These are phyloP conservation scores for Plenodomus tracheiphilus DNA, from an alignment of 2,329 filamentous ascomycete genomes.

Conservation along the genomic window DNA sequence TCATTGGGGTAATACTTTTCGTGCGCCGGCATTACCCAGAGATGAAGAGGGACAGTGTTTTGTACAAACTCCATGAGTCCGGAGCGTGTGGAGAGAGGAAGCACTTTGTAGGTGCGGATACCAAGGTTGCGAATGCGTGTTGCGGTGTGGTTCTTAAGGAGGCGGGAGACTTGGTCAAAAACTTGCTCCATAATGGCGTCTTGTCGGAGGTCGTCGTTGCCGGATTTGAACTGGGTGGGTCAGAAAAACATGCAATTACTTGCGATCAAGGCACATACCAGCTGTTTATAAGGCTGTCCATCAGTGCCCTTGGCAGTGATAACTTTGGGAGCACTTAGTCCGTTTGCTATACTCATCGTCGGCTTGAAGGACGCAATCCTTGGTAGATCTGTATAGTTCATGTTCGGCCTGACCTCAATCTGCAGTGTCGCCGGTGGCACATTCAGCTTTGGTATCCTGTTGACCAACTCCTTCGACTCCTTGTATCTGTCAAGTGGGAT, in stretches of 20 bases:
- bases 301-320: constrained; percentile 79
- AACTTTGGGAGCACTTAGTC: constrained; percentile 91
- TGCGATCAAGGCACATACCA: constrained; percentile 55
- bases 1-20: constrained; percentile 84
- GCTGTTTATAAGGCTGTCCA: constrained; percentile 80
- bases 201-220: constrained; percentile 93
- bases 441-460: constrained; percentile 64
- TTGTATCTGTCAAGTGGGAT: constrained; percentile 65
- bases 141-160: constrained; percentile 81
- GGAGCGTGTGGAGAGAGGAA: constrained; percentile 80
- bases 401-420: constrained; percentile 71
- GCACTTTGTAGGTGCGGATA: constrained; percentile 95
- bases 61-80: constrained; percentile 97
- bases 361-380: constrained; percentile 72
- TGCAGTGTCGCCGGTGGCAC: constrained; percentile 91
- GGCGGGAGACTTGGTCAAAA: constrained; percentile 90
- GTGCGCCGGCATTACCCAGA: constrained; percentile 90
- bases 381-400: constrained; percentile 77
- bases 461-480: constrained; percentile 66
- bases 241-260: not conserved
- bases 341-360: constrained; percentile 81
- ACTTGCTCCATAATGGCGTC: constrained; percentile 99
- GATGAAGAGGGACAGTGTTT: constrained; percentile 88
- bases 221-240: constrained; percentile 73
- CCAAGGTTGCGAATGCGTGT: constrained; percentile 87